Percentiles rank a stretch among this genome's conserved stretches.
Conservation (phyloP, 164 flowering plant genomes). For the Aristolochia contorta region DNA sequence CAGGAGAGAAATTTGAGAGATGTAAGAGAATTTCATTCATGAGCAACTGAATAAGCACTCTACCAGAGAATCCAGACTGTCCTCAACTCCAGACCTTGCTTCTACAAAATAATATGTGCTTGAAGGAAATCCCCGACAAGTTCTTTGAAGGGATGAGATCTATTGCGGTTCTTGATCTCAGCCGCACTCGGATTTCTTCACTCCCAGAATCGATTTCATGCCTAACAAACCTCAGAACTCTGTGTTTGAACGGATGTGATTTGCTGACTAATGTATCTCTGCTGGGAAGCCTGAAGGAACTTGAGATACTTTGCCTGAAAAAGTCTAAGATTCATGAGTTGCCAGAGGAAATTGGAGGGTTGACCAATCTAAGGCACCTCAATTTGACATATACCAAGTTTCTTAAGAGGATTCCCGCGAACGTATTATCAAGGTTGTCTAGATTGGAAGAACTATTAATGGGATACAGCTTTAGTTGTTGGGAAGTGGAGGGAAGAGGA, state of each 20-base stretch:
- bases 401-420: background rate
- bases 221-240: constrained; percentile 6
- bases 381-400: background rate
- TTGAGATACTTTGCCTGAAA: background rate
- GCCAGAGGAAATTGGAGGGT: constrained; percentile 1
- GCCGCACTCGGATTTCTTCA: background rate
- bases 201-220: constrained; percentile 4
- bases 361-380: constrained; percentile 2
- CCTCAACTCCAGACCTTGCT: constrained; percentile 6
- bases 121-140: background rate
- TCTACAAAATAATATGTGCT: background rate
- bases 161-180: constrained; percentile 7
- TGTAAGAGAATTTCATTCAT: constrained; percentile 3
- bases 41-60: background rate
- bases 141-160: constrained; percentile 11
- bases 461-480: constrained; percentile 2
- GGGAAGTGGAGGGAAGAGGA: constrained; percentile 1
- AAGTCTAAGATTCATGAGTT: background rate
- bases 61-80: constrained; percentile 2
- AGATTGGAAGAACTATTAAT: constrained; percentile 6
- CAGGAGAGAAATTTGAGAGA: background rate
- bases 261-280: background rate
- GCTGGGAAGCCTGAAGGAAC: constrained; percentile 1
- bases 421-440: constrained; percentile 6
- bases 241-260: constrained; percentile 2